phyloP scores from a whole-genome alignment of 83 land plant genomes.

The Picea abies region DNA sequence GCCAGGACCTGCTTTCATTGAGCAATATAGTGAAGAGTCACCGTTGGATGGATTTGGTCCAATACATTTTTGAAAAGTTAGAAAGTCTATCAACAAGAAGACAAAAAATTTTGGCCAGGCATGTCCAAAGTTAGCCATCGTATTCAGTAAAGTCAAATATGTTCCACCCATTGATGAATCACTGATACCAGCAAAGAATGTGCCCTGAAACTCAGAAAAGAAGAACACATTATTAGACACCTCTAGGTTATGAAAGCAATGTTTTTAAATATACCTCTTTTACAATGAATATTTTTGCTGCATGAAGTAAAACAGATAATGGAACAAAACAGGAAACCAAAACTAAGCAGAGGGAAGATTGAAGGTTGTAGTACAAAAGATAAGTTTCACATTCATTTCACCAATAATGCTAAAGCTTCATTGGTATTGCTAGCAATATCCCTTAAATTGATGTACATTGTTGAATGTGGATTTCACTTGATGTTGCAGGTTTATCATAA shows the following conservation, averaged over 20 bases:
- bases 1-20: not conserved
- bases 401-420: too few relatives aligned
- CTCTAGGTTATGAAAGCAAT: not conserved
- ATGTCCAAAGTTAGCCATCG: not conserved
- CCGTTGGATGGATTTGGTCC: not conserved
- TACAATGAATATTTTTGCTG: too few relatives aligned
- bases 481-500: too few relatives aligned
- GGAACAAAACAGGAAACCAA: too few relatives aligned
- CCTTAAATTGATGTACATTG: too few relatives aligned
- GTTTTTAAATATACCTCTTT: not conserved
- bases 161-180: slow-evolving; percentile 15
- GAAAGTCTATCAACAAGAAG: not conserved
- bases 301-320: too few relatives aligned
- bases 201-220: not conserved
- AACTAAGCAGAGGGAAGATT: too few relatives aligned
- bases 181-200: slow-evolving; percentile 11
- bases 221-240: not conserved
- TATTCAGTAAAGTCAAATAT: slow-evolving; percentile 5
- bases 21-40: not conserved
- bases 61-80: slow-evolving; percentile 6
- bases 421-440: too few relatives aligned
- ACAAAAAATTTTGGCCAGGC: slow-evolving; percentile 13
- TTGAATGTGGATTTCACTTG: too few relatives aligned
- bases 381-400: too few relatives aligned
- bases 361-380: too few relatives aligned